A percentile compares a stretch with the other conserved stretches of the same genome.
Conservation (phyloP, 1,284 basidiomycete genomes). For the Tausonia pullulans region DNA sequence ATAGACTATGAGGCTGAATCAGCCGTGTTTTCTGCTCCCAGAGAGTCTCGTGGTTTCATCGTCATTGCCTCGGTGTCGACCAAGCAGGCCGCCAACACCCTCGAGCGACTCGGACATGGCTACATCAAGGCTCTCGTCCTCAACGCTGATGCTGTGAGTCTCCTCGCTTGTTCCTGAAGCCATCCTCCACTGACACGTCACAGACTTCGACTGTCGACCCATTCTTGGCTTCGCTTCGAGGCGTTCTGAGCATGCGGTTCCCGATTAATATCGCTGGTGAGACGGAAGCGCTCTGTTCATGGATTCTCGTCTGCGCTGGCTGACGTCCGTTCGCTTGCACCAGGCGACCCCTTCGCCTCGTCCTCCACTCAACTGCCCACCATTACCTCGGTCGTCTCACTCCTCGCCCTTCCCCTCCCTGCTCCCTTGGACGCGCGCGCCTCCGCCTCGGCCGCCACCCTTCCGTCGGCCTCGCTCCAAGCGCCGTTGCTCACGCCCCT, state of each 20-base stretch:
- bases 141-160: slow-evolving; percentile 2
- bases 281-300: background rate
- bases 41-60: slow-evolving; percentile 12
- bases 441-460: background rate
- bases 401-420: slow-evolving; percentile 7
- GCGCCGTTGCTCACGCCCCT: slow-evolving; percentile 8
- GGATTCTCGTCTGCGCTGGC: background rate
- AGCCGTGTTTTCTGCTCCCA: background rate
- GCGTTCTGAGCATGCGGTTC: slow-evolving; percentile 12
- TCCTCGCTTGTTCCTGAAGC: background rate
- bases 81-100: background rate
- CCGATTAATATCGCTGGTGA: slow-evolving; percentile 9
- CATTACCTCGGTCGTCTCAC: slow-evolving; percentile 13
- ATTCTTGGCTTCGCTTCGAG: slow-evolving; percentile 5
- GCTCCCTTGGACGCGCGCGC: background rate
- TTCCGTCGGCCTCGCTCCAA: background rate
- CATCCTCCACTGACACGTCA: background rate
- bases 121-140: slow-evolving; percentile 11
- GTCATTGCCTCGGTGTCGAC: slow-evolving; percentile 15
- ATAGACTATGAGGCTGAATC: background rate
- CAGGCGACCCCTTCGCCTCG: slow-evolving; percentile 13
- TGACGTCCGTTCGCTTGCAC: background rate
- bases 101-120: slow-evolving; percentile 4
- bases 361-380: background rate
- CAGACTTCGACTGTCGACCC: slow-evolving; percentile 1